phyloP scores from a whole-genome alignment of 2,329 filamentous ascomycete genomes.

The Mycosphaerelloides madeirae region DNA sequence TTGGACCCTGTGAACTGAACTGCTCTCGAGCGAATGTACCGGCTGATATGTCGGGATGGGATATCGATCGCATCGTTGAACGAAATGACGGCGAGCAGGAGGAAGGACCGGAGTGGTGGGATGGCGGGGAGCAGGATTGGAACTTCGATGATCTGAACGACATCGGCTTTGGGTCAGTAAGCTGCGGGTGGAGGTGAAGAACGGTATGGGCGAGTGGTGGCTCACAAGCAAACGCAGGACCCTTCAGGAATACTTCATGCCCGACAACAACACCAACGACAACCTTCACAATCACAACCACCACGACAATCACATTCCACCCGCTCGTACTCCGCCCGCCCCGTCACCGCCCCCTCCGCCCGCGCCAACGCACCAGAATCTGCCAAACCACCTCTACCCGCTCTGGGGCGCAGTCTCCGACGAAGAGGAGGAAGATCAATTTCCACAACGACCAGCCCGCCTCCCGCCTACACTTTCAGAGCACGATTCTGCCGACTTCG shows the following conservation, averaged over 20 bases:
- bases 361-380: too few relatives aligned
- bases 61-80: constrained; percentile 1
- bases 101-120: background rate
- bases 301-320: too few relatives aligned
- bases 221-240: too few relatives aligned
- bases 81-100: background rate
- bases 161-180: background rate
- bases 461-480: background rate
- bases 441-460: too few relatives aligned
- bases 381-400: too few relatives aligned
- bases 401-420: background rate
- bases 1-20: too few relatives aligned
- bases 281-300: background rate
- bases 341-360: too few relatives aligned
- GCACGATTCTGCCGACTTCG: constrained; percentile 11
- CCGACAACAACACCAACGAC: background rate
- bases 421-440: background rate
- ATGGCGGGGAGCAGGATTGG: constrained; percentile 1
- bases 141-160: constrained; percentile 4
- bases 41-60: constrained; percentile 8
- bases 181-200: too few relatives aligned
- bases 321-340: too few relatives aligned
- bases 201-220: too few relatives aligned
- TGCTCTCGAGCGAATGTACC: constrained; percentile 1
- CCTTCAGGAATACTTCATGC: background rate